These are phyloP conservation scores for Cadophora sp. DNA, from an alignment of 2,329 filamentous ascomycete genomes.

Conservation along the genomic window DNA sequence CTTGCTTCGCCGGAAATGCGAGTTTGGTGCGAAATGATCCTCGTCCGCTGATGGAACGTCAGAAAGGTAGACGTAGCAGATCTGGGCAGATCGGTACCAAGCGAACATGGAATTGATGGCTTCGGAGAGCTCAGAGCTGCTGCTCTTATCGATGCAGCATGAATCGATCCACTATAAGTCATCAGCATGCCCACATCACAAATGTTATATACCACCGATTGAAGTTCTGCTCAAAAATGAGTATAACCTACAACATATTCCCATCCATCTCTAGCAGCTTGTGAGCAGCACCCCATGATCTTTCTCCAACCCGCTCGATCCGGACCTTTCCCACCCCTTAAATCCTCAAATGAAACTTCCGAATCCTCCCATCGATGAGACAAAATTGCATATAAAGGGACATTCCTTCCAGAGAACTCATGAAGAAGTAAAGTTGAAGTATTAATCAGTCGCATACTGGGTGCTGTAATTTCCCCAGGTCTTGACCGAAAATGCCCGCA, in stretches of 20 bases:
- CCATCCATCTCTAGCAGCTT: constrained; percentile 25
- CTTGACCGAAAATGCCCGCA: neutral
- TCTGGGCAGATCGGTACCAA: constrained; percentile 24
- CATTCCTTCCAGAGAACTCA: constrained; percentile 12
- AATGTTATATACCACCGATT: neutral
- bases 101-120: constrained; percentile 23
- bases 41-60: constrained; percentile 21
- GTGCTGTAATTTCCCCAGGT: neutral
- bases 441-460: constrained; percentile 13
- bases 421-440: constrained; percentile 11
- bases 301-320: constrained; percentile 17
- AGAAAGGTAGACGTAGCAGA: constrained; percentile 31
- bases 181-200: neutral
- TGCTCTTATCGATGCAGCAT: constrained; percentile 36
- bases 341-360: constrained; percentile 24
- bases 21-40: neutral
- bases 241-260: constrained; percentile 3
- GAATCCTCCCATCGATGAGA: constrained; percentile 26
- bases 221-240: no score
- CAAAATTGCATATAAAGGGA: constrained; percentile 26
- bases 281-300: constrained; percentile 24
- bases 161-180: constrained; percentile 29
- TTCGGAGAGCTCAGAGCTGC: constrained; percentile 27
- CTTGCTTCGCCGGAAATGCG: constrained; percentile 14
- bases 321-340: constrained; percentile 4